Evolutionary conservation across 352 stramenopile species (phyloP).

Genomic region (Globisporangium paroecandrum): DNA sequence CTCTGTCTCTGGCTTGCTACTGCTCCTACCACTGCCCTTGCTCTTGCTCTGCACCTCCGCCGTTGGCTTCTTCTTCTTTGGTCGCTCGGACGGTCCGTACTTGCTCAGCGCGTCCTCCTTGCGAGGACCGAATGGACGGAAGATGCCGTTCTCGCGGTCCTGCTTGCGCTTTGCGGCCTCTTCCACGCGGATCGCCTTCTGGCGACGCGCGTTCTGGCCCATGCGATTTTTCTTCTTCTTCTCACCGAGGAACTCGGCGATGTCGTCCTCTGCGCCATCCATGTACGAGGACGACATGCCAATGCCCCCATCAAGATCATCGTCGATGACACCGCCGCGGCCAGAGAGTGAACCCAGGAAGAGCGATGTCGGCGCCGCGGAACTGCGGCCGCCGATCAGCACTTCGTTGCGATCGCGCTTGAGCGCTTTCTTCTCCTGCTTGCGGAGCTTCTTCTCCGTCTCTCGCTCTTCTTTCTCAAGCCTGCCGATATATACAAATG

Average conservation of each 20-base stretch:
- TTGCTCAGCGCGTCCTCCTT: constrained; percentile 30
- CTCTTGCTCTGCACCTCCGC: constrained; percentile 20
- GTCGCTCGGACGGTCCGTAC: constrained; percentile 72
- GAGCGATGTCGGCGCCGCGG: constrained; percentile 50
- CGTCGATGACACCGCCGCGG: constrained; percentile 28
- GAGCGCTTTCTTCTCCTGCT: constrained; percentile 58
- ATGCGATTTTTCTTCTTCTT: constrained; percentile 85
- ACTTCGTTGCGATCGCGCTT: constrained; percentile 50
- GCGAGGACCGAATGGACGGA: constrained; percentile 28
- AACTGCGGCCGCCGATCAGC: constrained; percentile 64
- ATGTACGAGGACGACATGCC: constrained; percentile 27
- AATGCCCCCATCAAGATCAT: constrained; percentile 19
- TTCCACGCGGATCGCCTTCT: constrained; percentile 75
- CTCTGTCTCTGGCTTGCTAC: constrained; percentile 4
- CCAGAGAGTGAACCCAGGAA: constrained; percentile 78
- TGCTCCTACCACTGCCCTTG: constrained; percentile 14
- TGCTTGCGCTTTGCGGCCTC: constrained; percentile 46
- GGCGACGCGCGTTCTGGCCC: constrained; percentile 71
- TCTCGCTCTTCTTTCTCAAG: constrained; percentile 56
- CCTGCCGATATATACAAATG: constrained; percentile 8
- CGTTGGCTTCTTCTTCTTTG: constrained; percentile 60
- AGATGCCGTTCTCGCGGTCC: constrained; percentile 40
- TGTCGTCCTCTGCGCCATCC: constrained; percentile 65
- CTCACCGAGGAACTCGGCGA: constrained; percentile 82
- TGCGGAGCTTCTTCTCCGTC: constrained; percentile 51